Percentiles rank a stretch among this genome's conserved stretches.
These are phyloP conservation scores for Phanerochaete carnosa DNA, from an alignment of 768 basidiomycete species.

Conservation along the genomic window DNA sequence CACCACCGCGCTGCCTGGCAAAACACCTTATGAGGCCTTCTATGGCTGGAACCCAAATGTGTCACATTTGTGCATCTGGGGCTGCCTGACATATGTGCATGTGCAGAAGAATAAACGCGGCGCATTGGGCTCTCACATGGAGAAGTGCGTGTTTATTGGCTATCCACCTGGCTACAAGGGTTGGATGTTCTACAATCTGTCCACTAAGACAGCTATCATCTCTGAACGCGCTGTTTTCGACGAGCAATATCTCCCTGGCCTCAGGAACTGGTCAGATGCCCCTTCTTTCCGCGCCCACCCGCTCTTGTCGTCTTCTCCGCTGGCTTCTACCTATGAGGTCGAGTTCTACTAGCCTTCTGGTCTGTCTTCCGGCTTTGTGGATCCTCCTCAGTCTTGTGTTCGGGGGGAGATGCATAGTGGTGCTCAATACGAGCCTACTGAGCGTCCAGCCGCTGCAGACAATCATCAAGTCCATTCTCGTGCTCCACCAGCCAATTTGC, in stretches of 20 bases:
- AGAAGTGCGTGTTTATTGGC: conserved; percentile 21
- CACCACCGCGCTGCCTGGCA: conserved; percentile 15
- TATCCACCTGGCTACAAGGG: conserved; percentile 3
- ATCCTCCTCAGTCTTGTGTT: too few species aligned
- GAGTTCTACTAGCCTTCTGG: too few species aligned
- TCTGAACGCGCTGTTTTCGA: background rate
- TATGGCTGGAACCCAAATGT: conserved; percentile 24
- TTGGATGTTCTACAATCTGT: background rate
- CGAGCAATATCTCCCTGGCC: background rate
- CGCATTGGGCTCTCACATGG: conserved; percentile 5
- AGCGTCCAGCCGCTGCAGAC: too few species aligned
- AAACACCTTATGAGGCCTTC: conserved; percentile 25
- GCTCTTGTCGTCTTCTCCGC: too few species aligned
- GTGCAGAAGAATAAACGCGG: background rate
- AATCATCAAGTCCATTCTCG: too few species aligned
- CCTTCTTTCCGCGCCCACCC: background rate
- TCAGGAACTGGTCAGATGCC: background rate
- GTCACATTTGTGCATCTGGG: conserved; percentile 32
- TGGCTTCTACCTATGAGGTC: too few species aligned
- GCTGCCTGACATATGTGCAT: conserved; percentile 34
- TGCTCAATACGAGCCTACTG: too few species aligned
- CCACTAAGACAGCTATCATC: background rate
- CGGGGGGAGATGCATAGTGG: too few species aligned
- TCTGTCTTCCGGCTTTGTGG: too few species aligned
- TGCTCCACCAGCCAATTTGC: too few species aligned